phyloP scores from a whole-genome alignment of 306 rosid genomes.

The Pterocarpus santalinus region DNA sequence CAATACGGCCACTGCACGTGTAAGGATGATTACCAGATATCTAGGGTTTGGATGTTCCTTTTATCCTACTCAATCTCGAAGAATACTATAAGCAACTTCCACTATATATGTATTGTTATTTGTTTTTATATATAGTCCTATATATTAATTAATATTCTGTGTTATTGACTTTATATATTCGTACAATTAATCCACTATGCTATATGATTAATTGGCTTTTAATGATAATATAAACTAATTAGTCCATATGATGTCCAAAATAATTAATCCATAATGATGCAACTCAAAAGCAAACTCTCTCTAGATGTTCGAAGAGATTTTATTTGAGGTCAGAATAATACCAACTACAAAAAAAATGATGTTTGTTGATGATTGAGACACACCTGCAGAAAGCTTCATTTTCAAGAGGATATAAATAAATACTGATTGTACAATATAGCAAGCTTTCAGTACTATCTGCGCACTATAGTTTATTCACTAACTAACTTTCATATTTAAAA shows the following conservation, averaged over 20 bases:
- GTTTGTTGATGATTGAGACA: constrained; percentile 68
- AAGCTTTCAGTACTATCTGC: constrained; percentile 35
- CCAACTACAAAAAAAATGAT: constrained; percentile 45
- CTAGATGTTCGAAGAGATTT: constrained; percentile 37
- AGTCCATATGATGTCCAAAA: not conserved
- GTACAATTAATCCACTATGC: not conserved
- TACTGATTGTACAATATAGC: not conserved
- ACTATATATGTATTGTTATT: not conserved
- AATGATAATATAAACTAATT: constrained; percentile 19
- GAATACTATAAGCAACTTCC: constrained; percentile 26
- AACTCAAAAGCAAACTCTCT: constrained; percentile 44
- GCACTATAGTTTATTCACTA: constrained; percentile 26
- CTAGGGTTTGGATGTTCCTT: constrained; percentile 38
- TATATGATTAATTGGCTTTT: constrained; percentile 30
- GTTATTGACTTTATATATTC: constrained; percentile 10
- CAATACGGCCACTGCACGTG: constrained; percentile 73
- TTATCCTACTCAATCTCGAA: constrained; percentile 48
- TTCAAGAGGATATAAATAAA: constrained; percentile 39
- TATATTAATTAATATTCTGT: not conserved
- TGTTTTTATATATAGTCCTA: constrained; percentile 10
- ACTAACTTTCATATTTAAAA: constrained; percentile 42
- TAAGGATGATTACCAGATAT: constrained; percentile 59
- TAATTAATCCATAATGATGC: constrained; percentile 26
- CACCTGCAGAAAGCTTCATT: constrained; percentile 51
- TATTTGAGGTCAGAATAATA: not conserved